Evolutionary conservation across 148 eudicot genomes (phyloP).

Genomic region (Salicornia ramosissima): DNA sequence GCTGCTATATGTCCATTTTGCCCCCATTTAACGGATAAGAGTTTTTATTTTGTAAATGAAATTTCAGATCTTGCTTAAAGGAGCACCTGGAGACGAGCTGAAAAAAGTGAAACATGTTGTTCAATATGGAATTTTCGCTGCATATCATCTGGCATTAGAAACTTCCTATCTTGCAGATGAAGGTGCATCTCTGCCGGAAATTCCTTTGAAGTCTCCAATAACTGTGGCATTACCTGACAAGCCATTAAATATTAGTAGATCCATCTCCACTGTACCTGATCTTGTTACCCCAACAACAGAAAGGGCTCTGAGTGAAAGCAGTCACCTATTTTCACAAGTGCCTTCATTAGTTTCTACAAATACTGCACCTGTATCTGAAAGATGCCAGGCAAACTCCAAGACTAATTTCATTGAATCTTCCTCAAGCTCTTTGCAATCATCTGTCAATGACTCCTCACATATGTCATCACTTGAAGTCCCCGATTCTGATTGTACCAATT

Average conservation of each 20-base stretch:
- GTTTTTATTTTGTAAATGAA: constrained; percentile 2
- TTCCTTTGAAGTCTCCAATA: constrained; percentile 66
- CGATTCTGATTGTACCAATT: constrained; percentile 24
- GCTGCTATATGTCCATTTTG: background rate
- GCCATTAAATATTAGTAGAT: constrained; percentile 52
- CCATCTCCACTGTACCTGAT: constrained; percentile 66
- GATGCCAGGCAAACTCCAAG: constrained; percentile 16
- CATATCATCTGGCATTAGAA: constrained; percentile 96
- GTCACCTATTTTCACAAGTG: constrained; percentile 29
- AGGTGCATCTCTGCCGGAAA: constrained; percentile 86
- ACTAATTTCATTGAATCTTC: constrained; percentile 10
- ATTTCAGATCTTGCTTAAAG: constrained; percentile 87
- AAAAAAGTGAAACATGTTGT: constrained; percentile 97
- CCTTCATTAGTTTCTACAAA: constrained; percentile 21
- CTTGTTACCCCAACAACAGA: constrained; percentile 45
- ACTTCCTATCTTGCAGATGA: constrained; percentile 99
- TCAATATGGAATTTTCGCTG: constrained; percentile 93
- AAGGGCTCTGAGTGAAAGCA: constrained; percentile 36
- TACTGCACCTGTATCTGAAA: constrained; percentile 22
- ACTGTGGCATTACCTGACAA: constrained; percentile 78
- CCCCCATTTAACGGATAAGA: background rate
- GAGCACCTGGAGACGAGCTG: constrained; percentile 83
- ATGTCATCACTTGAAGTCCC: constrained; percentile 26
- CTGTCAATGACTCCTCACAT: constrained; percentile 10
- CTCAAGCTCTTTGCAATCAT: constrained; percentile 14